A percentile compares a stretch with the other conserved stretches of the same genome.
Evolutionary conservation across 1,139 yeast species (phyloP).

Genomic region (Magnusiomyces sp.): DNA sequence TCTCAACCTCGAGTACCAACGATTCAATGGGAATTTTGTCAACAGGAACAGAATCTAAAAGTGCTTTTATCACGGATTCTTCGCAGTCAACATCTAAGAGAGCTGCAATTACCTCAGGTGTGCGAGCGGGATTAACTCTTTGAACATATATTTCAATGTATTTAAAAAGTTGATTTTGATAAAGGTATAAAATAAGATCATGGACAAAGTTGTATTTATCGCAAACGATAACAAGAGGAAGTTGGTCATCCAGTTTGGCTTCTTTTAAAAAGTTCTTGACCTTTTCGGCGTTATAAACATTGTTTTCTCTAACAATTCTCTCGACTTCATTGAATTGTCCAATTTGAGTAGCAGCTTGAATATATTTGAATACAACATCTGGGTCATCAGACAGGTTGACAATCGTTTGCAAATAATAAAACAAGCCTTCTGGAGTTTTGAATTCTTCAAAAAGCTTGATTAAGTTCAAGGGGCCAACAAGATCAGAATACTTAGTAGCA

Average conservation of each 20-base stretch:
- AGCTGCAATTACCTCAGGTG: slow-evolving; percentile 96
- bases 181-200: slow-evolving; percentile 83
- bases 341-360: slow-evolving; percentile 85
- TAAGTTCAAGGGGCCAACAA: slow-evolving; percentile 77
- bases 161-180: slow-evolving; percentile 91
- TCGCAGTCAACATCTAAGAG: slow-evolving; percentile 96
- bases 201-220: slow-evolving; percentile 89
- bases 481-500: slow-evolving; percentile 91
- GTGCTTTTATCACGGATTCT: slow-evolving; percentile 72
- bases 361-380: slow-evolving; percentile 91
- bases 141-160: slow-evolving; percentile 96
- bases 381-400: slow-evolving; percentile 92
- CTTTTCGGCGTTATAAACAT: slow-evolving; percentile 91
- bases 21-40: slow-evolving; percentile 93
- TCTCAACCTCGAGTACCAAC: slow-evolving; percentile 89
- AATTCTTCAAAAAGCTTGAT: slow-evolving; percentile 89
- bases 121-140: slow-evolving; percentile 89
- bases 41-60: slow-evolving; percentile 65
- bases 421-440: slow-evolving; percentile 86
- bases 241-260: slow-evolving; percentile 86
- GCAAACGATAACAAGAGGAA: slow-evolving; percentile 93
- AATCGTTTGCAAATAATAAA: slow-evolving; percentile 85
- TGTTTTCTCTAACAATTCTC: slow-evolving; percentile 89
- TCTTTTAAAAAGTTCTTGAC: slow-evolving; percentile 96
- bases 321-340: slow-evolving; percentile 93